Evolutionary conservation across 495 filamentous ascomycete species (phyloP).

Genomic region (Sabuloglossum arenarium): DNA sequence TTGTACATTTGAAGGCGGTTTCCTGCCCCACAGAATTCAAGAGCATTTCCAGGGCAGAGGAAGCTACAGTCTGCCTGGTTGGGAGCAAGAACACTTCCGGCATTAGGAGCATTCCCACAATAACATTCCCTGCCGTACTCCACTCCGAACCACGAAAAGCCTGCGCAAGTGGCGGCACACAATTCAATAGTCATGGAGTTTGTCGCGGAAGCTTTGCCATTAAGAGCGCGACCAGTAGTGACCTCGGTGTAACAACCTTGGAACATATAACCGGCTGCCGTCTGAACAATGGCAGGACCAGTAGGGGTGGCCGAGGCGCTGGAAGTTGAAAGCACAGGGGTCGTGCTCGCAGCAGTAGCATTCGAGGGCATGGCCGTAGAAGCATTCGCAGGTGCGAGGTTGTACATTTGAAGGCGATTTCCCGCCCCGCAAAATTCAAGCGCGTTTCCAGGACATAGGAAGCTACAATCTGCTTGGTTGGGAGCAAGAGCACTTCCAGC

Average conservation of each 20-base stretch:
- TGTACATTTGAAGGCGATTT: constrained; percentile 25
- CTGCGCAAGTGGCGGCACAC: background rate
- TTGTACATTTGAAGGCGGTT: constrained; percentile 26
- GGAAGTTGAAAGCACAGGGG: background rate
- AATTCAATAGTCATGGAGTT: background rate
- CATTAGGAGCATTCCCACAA: background rate
- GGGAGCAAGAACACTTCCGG: background rate
- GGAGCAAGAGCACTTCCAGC: background rate
- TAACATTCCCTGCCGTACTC: constrained; percentile 1
- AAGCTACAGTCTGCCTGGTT: background rate
- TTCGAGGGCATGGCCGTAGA: constrained; percentile 4
- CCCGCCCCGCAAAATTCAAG: constrained; percentile 1
- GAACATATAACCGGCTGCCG: background rate
- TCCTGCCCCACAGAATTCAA: background rate
- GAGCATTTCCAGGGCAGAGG: background rate
- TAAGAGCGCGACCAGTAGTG: background rate
- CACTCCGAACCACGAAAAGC: background rate
- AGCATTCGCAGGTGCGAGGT: constrained; percentile 10
- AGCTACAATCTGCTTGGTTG: constrained; percentile 1
- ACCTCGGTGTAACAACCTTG: background rate
- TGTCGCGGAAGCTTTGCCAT: background rate
- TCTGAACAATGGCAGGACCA: background rate
- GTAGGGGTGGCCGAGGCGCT: background rate
- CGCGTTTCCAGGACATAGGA: background rate
- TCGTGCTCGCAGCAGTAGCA: constrained; percentile 1